These are phyloP conservation scores for Syzygium aqueum DNA, from an alignment of 345 rosid species.

Conservation along the genomic window DNA sequence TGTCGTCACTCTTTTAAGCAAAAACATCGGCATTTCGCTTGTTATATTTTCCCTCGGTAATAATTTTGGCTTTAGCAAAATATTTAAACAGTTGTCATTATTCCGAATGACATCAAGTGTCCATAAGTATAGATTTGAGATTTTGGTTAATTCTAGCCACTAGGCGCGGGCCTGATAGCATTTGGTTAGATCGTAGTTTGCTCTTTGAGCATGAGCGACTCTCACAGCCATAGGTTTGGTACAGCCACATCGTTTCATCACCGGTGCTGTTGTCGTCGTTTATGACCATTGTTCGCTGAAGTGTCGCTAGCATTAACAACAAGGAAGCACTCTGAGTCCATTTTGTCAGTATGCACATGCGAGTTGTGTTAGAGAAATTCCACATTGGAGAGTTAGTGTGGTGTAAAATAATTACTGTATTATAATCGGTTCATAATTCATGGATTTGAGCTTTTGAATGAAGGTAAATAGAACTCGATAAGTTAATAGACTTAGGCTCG, in stretches of 20 bases:
- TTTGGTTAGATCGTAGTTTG: background rate
- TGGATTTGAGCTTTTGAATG: no score
- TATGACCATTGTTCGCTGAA: background rate
- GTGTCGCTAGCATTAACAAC: background rate
- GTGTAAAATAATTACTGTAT: no score
- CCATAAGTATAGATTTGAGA: background rate
- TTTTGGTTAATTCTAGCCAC: background rate
- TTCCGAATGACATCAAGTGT: background rate
- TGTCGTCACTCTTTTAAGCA: background rate
- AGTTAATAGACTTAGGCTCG: no score
- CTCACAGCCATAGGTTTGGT: background rate
- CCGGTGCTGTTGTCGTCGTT: background rate
- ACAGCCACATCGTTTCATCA: background rate
- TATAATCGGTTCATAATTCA: no score
- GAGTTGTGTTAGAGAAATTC: no score
- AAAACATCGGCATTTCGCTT: background rate
- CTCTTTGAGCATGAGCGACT: background rate
- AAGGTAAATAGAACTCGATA: no score
- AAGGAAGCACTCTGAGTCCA: background rate
- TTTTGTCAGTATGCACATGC: background rate
- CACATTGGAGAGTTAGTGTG: no score
- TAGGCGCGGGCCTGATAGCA: background rate
- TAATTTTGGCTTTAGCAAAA: background rate
- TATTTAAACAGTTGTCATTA: background rate
- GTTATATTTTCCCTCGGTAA: background rate